Base-by-base conservation (phyloP, 306 rosid species). In the Crotalaria pallida region DNA sequence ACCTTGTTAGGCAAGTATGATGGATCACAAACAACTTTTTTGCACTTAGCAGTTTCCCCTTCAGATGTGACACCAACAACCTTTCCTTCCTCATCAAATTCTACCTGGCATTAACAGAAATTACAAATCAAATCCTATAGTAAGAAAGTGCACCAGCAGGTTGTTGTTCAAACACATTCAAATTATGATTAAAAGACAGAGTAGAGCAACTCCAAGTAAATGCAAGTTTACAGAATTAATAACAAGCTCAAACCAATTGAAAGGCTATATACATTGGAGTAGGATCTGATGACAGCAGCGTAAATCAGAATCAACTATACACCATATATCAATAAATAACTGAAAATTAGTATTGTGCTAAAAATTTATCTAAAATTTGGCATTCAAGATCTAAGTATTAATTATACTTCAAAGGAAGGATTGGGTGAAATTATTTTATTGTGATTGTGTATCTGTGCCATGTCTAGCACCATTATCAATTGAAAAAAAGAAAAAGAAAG, bases 1-100 rank as follows among this genome's bases (percentile, higher is more conserved):
- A 88, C 98, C 97, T 94, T 94, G 85, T 72, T 65, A 5, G 89
- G 86, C 85, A 94, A 85, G 85, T 94, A 94, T 31, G 98, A 94
- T 44, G 98, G 98, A 81, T 94, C 98, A 44, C 98, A 88, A 19
- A 94, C 98, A 82, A 94, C 87, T 82, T 88, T 94, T 67, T 85
- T 94, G 87, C 98, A 90, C 77, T 50, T 90, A 13, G 97, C 98
- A 80, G 98, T 94, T 81, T 94, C 98, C 56, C 97, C 98, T 84
- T 88, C 97, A 79, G 98, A 94, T n/a, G 98, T 83, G 68, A 94
- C 98, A 76, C 98, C 97, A 40, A 67, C 2, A 77, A 87, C 96
- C 83, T 88, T 81, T 34, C 98, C 98, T 77, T 82, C 91, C 49
- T 78, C 97, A 40, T 94, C 82, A 81, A 85, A 94, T 79, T 94